Evolutionary conservation across 176 grass and related monocot species (phyloP).

Genomic region (Phoenix dactylifera): DNA sequence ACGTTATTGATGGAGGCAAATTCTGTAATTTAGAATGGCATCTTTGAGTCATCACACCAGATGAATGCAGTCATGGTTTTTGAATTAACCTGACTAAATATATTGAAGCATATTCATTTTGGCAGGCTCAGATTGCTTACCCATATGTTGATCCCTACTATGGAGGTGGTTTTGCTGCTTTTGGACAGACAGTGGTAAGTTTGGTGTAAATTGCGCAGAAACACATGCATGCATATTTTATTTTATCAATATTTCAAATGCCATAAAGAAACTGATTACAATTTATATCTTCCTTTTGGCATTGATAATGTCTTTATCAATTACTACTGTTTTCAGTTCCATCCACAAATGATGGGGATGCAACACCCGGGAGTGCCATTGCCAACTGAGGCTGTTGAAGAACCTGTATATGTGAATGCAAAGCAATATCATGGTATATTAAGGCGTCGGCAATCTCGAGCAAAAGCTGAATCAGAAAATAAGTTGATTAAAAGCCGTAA

Average conservation of each 20-base stretch:
- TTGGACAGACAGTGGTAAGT: constrained; percentile 16
- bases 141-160: constrained; percentile 25
- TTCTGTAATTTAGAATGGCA: no score
- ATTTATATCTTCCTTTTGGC: no score
- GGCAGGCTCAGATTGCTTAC: constrained; percentile 16
- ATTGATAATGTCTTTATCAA: neutral
- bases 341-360: constrained; percentile 20
- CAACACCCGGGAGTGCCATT: constrained; percentile 15
- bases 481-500: constrained; percentile 30
- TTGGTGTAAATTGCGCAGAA: no score
- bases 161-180: constrained; percentile 11
- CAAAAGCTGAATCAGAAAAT: constrained; percentile 38
- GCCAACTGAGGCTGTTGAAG: constrained; percentile 29
- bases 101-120: neutral
- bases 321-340: constrained; percentile 16
- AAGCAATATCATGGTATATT: constrained; percentile 38
- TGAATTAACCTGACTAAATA: no score
- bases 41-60: no score
- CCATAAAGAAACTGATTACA: no score
- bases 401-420: constrained; percentile 36
- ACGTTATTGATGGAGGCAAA: no score
- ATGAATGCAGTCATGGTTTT: no score
- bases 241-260: no score
- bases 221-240: no score
- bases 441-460: constrained; percentile 34